Evolutionary conservation across 176 grass and related monocot species (phyloP), one percentile per base, ranked within the genome.

Genomic region (Pontederia crassipes): DNA sequence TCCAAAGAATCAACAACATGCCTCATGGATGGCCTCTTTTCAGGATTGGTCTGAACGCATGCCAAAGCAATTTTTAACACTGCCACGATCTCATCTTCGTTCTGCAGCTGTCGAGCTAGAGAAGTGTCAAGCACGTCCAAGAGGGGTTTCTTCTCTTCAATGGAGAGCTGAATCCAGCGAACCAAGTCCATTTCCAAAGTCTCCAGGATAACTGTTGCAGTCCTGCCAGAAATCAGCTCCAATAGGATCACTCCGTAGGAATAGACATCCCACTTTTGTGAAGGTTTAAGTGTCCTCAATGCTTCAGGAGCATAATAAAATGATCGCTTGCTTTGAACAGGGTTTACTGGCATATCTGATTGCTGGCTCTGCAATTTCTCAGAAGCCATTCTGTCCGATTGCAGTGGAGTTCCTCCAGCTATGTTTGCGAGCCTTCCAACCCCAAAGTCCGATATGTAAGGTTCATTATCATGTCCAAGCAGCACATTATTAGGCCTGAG

Each of bases 191-290:
- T 91, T 72, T 88, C 82, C 73, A 74, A 64, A 49, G 87, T 88
- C 60, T 97, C 87, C 71, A 91, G 65, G 46, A 91, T 75, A 65
- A 80, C 56, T 9, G 70, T 4, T 9, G 87, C 87, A 0, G 81
- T 83, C 59, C 66, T 79, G 48, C 87, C 84, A 0, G 92, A 80
- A 10, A 97, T 85, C 73, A 97, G 74, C 82, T 91, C 92, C 2
- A 96, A 79, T 72, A 96, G 75, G 55, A 96, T 77, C 64, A 88
- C 83, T 10, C 92, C 92, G 12, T 78, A 96, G 6, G 92, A 96
- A 68, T 90, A 96, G 49, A 82, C 70, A 70, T 96, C 92, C 91
- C 92, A 96, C 71, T 96, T 96, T 51, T 96, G 92, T n/a, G 92
- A 97, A 27, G 92, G 92, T 65, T 97, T 97, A 15, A 91, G 48